phyloP scores from a whole-genome alignment of 345 rosid species.

The Microcos paniculata region DNA sequence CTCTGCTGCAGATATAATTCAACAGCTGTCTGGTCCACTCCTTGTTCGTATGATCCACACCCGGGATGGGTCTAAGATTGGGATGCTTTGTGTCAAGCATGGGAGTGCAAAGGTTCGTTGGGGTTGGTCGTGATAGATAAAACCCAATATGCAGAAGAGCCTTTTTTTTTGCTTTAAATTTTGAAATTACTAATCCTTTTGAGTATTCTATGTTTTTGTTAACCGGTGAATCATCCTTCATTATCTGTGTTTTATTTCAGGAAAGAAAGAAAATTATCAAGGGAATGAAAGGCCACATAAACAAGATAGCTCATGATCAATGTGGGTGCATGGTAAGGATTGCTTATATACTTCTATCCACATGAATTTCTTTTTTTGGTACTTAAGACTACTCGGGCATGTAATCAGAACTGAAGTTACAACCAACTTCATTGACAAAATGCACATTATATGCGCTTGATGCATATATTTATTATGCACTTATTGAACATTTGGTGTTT shows the following conservation, averaged over 20 bases:
- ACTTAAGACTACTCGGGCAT: too few species aligned
- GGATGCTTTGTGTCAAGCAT: slow-evolving; percentile 79
- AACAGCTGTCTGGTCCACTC: slow-evolving; percentile 75
- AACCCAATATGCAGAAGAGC: not conserved
- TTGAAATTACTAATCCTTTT: not conserved
- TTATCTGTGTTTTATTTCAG: slow-evolving; percentile 36
- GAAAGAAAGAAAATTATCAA: slow-evolving; percentile 90
- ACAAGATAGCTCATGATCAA: slow-evolving; percentile 68
- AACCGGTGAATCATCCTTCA: slow-evolving; percentile 4
- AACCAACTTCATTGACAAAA: not conserved
- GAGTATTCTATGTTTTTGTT: not conserved
- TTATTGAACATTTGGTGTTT: not conserved
- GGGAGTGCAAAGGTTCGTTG: slow-evolving; percentile 88
- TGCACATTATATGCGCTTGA: not conserved
- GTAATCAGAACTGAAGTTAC: not conserved
- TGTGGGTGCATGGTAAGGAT: slow-evolving; percentile 73
- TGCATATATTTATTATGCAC: not conserved
- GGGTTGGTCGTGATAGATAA: not conserved
- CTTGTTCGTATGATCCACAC: slow-evolving; percentile 95
- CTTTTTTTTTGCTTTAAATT: not conserved
- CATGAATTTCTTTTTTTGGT: slow-evolving; percentile 4
- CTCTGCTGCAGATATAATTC: slow-evolving; percentile 76
- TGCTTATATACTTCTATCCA: slow-evolving; percentile 12
- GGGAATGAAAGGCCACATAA: slow-evolving; percentile 72
- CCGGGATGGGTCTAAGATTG: slow-evolving; percentile 87